Base-by-base conservation (phyloP, 2,329 filamentous ascomycete genomes). In the Colletotrichum karsti region DNA sequence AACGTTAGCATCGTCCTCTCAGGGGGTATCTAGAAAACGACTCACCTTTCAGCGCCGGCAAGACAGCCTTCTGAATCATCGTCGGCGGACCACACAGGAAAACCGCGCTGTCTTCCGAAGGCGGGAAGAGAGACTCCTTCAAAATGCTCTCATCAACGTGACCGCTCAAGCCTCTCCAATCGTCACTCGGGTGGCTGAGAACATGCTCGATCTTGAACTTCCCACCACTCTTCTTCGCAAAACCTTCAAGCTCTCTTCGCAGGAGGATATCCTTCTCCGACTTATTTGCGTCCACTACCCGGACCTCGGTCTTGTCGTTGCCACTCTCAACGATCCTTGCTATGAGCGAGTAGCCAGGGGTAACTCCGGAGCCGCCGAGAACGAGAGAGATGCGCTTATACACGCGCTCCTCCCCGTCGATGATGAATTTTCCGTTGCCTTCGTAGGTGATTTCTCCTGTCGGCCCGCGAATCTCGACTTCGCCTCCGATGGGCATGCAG, bases 391-490 rank as follows among this genome's bases (percentile, higher is more conserved):
- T 78, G 12, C 78, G 80, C 20, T 76, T 74, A 71, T 87, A 87
- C 3, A 69, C 75, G 24, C 75, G 74, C 24, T 80, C 70, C 28
- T 81, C 77, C 28, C 77, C 77, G 18, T 82, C 80, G 58, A 88
- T 82, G 24, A 71, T 70, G 74, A 88, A 87, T 2, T 73, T 69
- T 4, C 85, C 83, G 54, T 82, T 72, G 3, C 83, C 84, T 3
- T 78, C 74, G 73, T 88, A 87, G 4, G 76, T 73, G 24, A 88
- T 86, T 39, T 86, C 82, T 15, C 86, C 85, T 0, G 81, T 82
- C 0, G 85, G 85, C 0, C 86, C 85, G 13, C 82, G 82, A 33
- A 87, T 79, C 69, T 88, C 85, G 30, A 87, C 76, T 63, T 84
- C 79, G 70, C 85, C 82, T 18, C 83, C 81, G 1, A 83, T 70